Conservation (phyloP, 106 monocot species). For the Acorus gramineus region DNA sequence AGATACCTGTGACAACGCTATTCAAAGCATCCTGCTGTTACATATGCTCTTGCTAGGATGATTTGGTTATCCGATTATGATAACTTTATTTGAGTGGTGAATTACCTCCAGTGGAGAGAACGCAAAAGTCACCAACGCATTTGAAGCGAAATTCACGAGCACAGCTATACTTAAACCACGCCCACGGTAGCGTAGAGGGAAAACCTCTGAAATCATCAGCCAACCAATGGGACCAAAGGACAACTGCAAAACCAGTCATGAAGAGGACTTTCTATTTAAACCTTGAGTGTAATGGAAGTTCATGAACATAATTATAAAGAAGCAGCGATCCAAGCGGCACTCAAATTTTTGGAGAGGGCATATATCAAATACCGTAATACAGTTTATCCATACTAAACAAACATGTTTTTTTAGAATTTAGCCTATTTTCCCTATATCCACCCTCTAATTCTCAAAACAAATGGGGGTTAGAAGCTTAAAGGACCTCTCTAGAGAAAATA, state of each 20-base stretch:
- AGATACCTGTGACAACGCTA: too few relatives aligned
- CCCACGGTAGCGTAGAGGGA: slow-evolving; percentile 72
- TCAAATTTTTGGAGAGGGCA: too few relatives aligned
- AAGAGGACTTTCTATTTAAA: slow-evolving; percentile 2
- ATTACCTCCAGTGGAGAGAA: slow-evolving; percentile 90
- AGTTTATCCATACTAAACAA: too few relatives aligned
- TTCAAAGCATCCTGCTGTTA: too few relatives aligned
- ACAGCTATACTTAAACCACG: slow-evolving; percentile 86
- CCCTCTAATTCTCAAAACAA: not conserved
- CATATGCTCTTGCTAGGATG: too few relatives aligned
- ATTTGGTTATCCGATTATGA: too few relatives aligned
- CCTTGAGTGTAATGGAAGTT: not conserved
- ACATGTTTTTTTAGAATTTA: too few relatives aligned
- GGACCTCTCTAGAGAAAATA: too few relatives aligned
- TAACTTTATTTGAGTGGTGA: too few relatives aligned
- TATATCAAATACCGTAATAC: too few relatives aligned
- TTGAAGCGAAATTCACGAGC: slow-evolving; percentile 82
- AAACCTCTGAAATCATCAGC: slow-evolving; percentile 98
- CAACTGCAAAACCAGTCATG: slow-evolving; percentile 47
- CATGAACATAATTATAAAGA: not conserved
- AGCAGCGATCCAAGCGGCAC: not conserved
- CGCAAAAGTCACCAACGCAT: slow-evolving; percentile 93
- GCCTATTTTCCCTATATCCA: too few relatives aligned
- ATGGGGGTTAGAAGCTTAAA: not conserved
- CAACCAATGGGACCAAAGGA: slow-evolving; percentile 99